These are phyloP conservation scores for Rhododendron simsii DNA, from an alignment of 148 eudicot genomes.

Conservation along the genomic window DNA sequence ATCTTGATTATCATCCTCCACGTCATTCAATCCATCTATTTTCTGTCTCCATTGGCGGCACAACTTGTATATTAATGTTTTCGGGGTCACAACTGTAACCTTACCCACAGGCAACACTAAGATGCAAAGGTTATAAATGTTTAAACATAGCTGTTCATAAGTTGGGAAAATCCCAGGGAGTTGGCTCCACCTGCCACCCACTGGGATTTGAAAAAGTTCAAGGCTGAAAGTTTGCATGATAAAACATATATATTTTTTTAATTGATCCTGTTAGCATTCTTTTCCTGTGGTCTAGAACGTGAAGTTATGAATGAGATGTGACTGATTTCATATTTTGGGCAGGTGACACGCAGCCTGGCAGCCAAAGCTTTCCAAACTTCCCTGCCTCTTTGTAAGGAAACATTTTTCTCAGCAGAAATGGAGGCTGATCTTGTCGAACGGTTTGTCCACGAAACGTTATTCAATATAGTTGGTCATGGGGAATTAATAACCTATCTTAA, in stretches of 20 bases:
- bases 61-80: neutral
- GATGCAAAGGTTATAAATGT: neutral
- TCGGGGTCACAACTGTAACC: neutral
- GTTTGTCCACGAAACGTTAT: conserved; percentile 28
- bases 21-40: neutral
- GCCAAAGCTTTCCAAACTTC: conserved; percentile 94
- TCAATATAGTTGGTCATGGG: neutral
- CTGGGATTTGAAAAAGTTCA: neutral
- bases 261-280: neutral
- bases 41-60: neutral
- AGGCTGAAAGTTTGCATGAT: neutral
- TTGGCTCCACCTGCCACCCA: neutral
- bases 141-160: neutral
- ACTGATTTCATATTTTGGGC: conserved; percentile 15
- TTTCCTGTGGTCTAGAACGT: neutral
- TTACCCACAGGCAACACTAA: neutral
- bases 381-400: conserved; percentile 76
- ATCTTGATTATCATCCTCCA: neutral
- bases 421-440: conserved; percentile 59
- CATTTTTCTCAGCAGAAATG: conserved; percentile 84
- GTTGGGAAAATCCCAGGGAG: neutral
- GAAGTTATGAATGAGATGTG: neutral
- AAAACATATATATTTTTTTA: neutral
- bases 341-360: conserved; percentile 95
- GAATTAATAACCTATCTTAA: neutral